Conservation (phyloP, 805 yeast species). For the Zygotorulaspora chibaensis region DNA sequence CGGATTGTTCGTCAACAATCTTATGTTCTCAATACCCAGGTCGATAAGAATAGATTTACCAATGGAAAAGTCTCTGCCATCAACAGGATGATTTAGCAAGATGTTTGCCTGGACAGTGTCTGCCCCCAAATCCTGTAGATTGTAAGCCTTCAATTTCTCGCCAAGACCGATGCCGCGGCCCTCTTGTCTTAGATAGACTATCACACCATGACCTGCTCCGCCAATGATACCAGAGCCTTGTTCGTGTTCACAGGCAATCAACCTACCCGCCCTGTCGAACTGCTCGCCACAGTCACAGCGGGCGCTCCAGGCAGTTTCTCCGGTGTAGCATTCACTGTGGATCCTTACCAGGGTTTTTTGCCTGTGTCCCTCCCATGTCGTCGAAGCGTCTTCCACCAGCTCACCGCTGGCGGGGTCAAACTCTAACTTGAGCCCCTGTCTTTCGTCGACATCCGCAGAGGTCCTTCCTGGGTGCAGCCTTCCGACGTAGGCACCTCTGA, state of each 20-base stretch:
- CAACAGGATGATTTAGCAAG: conserved; percentile 93
- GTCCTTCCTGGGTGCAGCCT: conserved; percentile 81
- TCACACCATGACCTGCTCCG: conserved; percentile 80
- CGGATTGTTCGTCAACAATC: conserved; percentile 89
- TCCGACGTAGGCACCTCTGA: conserved; percentile 97
- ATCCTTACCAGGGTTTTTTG: conserved; percentile 67
- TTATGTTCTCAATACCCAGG: conserved; percentile 65
- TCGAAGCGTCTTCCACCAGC: conserved; percentile 17
- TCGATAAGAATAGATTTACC: conserved; percentile 92
- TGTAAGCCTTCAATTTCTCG: conserved; percentile 93
- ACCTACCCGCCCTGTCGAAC: conserved; percentile 93
- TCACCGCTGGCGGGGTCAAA: conserved; percentile 41
- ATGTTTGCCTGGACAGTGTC: conserved; percentile 97
- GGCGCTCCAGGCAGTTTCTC: conserved; percentile 99
- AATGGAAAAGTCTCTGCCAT: conserved; percentile 87
- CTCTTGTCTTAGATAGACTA: conserved; percentile 93
- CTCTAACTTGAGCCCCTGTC: conserved; percentile 36
- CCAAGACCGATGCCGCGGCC: conserved; percentile 99
- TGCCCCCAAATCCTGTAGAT: conserved; percentile 95
- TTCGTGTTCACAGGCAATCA: conserved; percentile 49
- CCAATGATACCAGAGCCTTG: conserved; percentile 40
- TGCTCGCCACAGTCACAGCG: conserved; percentile 99
- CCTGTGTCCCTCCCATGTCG: conserved; percentile 30
- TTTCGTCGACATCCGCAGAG: conserved; percentile 59
- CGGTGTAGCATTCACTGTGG: conserved; percentile 97